Evolutionary conservation across 2,329 filamentous ascomycete genomes (phyloP), one percentile per base, ranked within the genome.

Genomic region (Metarhizium album): DNA sequence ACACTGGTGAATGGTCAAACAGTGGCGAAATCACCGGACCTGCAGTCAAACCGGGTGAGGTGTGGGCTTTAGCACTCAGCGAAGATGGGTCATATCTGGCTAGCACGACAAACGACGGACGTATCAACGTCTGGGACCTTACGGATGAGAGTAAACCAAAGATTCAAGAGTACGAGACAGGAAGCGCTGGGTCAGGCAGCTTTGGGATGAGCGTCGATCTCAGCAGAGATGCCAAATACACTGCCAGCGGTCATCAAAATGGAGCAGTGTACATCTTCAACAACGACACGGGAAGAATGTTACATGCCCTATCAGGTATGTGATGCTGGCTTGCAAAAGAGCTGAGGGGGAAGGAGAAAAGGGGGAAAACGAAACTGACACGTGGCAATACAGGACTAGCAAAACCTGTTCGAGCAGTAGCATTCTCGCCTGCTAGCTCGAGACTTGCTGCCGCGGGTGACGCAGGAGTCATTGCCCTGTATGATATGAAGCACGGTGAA

Each of bases 221-320:
- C 65, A 83, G 80, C 58, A 68, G 72, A 20, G 86, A 98, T 66
- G 91, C 90, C 49, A 83, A 80, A 55, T 86, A 89, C 66, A 94
- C 90, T 29, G 91, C 90, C 3, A 94, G 86, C 48, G 93, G 93
- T 0, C 91, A 98, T 68, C 87, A 95, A 65, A 95, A 87, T 61
- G 93, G 93, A 16, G 84, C 83, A 13, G 80, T 97, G 55, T 96
- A 96, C 70, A 82, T 98, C 54, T 98, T 97, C 75, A 90, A 90
- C 72, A 97, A 95, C 61, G 84, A 90, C 58, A 89, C 86, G 0
- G 87, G 88, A 3, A 81, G 88, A 49, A 80, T 98, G 59, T 75
- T 87, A 13, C 91, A 95, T 67, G 93, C 89, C 7, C 74, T 98
- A 23, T 84, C 88, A 50, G 84, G 87, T 87, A 71, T 54, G 38